Conservation (phyloP, 352 stramenopile species). For the Pythium utonaiense region DNA sequence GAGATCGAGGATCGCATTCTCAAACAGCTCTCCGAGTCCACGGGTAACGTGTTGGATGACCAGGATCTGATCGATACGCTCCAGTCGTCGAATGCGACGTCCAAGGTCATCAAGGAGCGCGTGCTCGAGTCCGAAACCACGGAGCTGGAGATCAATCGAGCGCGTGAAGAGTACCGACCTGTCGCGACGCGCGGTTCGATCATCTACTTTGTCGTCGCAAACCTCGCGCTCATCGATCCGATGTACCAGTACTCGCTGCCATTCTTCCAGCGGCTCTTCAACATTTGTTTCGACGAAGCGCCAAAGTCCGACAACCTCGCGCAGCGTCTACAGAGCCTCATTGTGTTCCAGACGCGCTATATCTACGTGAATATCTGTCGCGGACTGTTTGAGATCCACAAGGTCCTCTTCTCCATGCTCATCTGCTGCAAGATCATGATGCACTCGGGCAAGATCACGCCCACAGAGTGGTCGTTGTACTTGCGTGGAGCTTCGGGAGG, state of each 20-base stretch:
- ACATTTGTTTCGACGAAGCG: slow-evolving; percentile 87
- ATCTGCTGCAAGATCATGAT: slow-evolving; percentile 95
- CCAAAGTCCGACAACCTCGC: slow-evolving; percentile 50
- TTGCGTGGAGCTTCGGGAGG: slow-evolving; percentile 50
- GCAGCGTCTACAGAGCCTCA: slow-evolving; percentile 74
- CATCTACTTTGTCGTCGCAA: slow-evolving; percentile 94
- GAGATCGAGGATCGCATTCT: slow-evolving; percentile 93
- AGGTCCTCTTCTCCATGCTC: slow-evolving; percentile 92
- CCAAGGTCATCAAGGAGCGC: slow-evolving; percentile 85
- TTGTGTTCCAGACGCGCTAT: slow-evolving; percentile 86
- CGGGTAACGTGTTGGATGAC: slow-evolving; percentile 92
- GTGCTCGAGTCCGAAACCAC: slow-evolving; percentile 90
- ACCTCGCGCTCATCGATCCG: slow-evolving; percentile 89
- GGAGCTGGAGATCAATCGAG: slow-evolving; percentile 88
- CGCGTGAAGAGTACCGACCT: slow-evolving; percentile 88
- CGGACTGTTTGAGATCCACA: slow-evolving; percentile 92
- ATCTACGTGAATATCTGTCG: slow-evolving; percentile 95
- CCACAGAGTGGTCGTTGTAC: slow-evolving; percentile 88
- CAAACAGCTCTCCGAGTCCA: slow-evolving; percentile 88
- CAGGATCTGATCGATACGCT: slow-evolving; percentile 87
- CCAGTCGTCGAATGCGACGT: slow-evolving; percentile 84
- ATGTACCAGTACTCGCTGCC: slow-evolving; percentile 96
- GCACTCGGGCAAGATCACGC: slow-evolving; percentile 63
- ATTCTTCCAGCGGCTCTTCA: slow-evolving; percentile 92
- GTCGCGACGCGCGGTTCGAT: slow-evolving; percentile 90